Base-by-base conservation (phyloP, 2,329 filamentous ascomycete genomes). In the Talaromyces atroroseus region DNA sequence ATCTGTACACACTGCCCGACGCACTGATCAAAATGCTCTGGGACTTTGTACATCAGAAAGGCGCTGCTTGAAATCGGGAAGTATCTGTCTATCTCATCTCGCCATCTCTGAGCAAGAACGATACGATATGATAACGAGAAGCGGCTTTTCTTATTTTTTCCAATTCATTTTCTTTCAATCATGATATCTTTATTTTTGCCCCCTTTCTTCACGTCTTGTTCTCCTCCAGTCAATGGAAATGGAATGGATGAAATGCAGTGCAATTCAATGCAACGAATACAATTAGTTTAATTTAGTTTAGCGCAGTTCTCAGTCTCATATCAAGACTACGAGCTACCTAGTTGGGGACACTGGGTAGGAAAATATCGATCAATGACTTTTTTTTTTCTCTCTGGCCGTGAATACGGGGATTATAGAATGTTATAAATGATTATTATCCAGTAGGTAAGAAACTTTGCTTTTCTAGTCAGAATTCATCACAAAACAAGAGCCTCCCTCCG, bases 1-100 rank as follows among this genome's bases (percentile, higher is more conserved):
- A 99, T 69, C 82, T 99, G 58, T 97, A 96, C 77, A 97, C 94
- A n/a, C 84, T 99, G 62, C 92, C 94, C 1, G 94, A 97, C 63
- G 76, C 78, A 26, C 81, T 97, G 38, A 88, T 94, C 70, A 95
- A 94, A 74, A 91, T 90, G 84, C 85, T 99, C 59, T 97, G 92
- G 92, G 92, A 96, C 60, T 95, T 94, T 70, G 83, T 83, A 44
- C 70, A 70, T 53, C 74, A 77, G 49, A 77, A 76, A 62, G 72
- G 72, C 26, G 71, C 66, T 55, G 59, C 72, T 59, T 76, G 61
- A 66, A 26, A 20, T 2, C 16, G 26, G 14, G 26, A 24, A 4
- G 3, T 48, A 48, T 20, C 26, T 3, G 5, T 48, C 45, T 32
- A n/a, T 23, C 26, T 23, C 18, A 3, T 32, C 26, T 29, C 26